Conservation (phyloP, 768 basidiomycete genomes). For the Multifurca ochricompacta region DNA sequence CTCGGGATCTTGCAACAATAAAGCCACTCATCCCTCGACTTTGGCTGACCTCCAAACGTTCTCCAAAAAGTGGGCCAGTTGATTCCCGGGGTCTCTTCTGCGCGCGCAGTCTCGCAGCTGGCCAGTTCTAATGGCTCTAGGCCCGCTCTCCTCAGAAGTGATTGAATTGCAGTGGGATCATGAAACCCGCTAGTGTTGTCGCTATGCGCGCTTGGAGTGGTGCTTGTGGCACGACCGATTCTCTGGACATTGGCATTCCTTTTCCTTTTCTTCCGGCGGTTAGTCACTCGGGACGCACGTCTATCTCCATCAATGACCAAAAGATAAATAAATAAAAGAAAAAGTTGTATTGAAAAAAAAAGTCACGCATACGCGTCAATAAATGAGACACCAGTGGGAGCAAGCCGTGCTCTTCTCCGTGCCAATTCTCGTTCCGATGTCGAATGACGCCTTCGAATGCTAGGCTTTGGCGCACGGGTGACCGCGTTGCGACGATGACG, state of each 20-base stretch:
- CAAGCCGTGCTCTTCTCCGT: background rate
- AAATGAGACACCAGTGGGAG: background rate
- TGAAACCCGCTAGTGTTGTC: too few relatives aligned
- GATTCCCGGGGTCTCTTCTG: background rate
- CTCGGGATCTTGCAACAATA: background rate
- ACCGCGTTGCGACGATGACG: background rate
- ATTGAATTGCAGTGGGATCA: background rate
- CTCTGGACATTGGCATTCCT: background rate
- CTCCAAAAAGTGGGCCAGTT: rapidly evolving
- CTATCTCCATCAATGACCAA: too few relatives aligned
- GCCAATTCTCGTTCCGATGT: background rate
- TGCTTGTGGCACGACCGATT: too few relatives aligned
- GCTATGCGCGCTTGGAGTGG: too few relatives aligned
- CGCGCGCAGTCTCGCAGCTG: background rate
- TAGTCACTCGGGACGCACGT: background rate
- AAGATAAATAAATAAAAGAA: too few relatives aligned
- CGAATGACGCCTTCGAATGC: background rate
- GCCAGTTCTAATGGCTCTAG: background rate
- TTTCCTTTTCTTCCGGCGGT: background rate
- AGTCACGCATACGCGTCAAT: background rate
- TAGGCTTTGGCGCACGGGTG: background rate
- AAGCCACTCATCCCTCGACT: background rate
- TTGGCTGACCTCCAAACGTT: background rate
- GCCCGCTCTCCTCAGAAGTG: background rate
- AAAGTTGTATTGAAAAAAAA: too few relatives aligned